A percentile compares a stretch with the other conserved stretches of the same genome.
phyloP scores from a whole-genome alignment of 768 basidiomycete species.

The Podaxis sp. region DNA sequence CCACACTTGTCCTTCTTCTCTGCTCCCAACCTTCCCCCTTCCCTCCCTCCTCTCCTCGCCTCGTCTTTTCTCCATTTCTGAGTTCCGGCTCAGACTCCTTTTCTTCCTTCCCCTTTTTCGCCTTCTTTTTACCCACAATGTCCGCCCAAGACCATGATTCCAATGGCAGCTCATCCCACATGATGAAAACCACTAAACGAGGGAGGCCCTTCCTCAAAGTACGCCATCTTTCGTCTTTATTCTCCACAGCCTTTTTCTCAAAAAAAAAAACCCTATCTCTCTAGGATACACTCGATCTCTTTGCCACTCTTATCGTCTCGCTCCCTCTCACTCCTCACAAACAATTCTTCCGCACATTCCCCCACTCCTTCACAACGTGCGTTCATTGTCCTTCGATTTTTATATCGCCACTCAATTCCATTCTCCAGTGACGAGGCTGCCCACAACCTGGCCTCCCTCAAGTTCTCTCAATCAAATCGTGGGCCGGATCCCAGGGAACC shows the following conservation, averaged over 20 bases:
- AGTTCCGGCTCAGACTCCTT: conserved; percentile 23
- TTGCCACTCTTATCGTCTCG: conserved; percentile 94
- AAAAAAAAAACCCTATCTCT: not conserved
- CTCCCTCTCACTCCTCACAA: conserved; percentile 86
- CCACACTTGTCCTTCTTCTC: conserved; percentile 29
- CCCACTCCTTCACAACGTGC: conserved; percentile 94
- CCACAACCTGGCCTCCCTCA: conserved; percentile 88
- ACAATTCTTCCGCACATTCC: conserved; percentile 94
- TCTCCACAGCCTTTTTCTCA: conserved; percentile 5
- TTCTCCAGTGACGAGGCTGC: conserved; percentile 88
- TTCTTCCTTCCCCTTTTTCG: conserved; percentile 49
- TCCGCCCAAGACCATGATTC: conserved; percentile 41
- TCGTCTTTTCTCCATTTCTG: conserved; percentile 26
- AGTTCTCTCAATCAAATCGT: conserved; percentile 98
- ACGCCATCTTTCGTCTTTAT: conserved; percentile 16
- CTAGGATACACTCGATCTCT: conserved; percentile 97
- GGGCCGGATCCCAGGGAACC: conserved; percentile 98
- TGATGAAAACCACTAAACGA: conserved; percentile 99
- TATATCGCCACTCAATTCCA: conserved; percentile 13
- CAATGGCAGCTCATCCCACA: conserved; percentile 75
- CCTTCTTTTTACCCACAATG: conserved; percentile 34
- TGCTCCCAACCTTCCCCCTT: conserved; percentile 27
- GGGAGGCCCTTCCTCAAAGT: conserved; percentile 94
- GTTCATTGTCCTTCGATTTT: conserved; percentile 30
- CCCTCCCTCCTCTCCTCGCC: conserved; percentile 24